phyloP scores from a whole-genome alignment of 2,329 filamentous ascomycete genomes.

The Claviceps sp. region DNA sequence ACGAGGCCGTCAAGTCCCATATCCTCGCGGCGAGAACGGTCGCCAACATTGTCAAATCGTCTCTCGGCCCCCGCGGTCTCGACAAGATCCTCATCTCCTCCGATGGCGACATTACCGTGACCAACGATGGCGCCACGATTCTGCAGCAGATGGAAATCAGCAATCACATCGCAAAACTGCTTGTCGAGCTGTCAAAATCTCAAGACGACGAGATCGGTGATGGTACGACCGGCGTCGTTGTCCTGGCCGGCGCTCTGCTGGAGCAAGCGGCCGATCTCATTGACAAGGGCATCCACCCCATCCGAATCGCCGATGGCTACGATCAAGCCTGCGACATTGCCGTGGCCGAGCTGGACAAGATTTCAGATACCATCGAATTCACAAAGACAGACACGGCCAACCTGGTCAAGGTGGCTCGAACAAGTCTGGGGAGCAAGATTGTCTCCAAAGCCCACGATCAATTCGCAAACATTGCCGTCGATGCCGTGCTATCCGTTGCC shows the following conservation, averaged over 20 bases:
- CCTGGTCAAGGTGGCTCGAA: conserved; percentile 87
- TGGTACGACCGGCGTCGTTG: conserved; percentile 94
- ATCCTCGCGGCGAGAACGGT: conserved; percentile 94
- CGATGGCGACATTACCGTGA: conserved; percentile 97
- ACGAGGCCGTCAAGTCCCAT: conserved; percentile 94
- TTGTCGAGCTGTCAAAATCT: conserved; percentile 95
- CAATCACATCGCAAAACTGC: conserved; percentile 93
- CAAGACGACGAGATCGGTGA: conserved; percentile 99
- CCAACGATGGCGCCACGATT: conserved; percentile 97
- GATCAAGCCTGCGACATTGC: conserved; percentile 96
- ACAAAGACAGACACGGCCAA: conserved; percentile 67
- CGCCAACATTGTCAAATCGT: conserved; percentile 94
- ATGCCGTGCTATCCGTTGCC: conserved; percentile 90
- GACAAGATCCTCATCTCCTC: conserved; percentile 99
- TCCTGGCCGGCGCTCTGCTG: conserved; percentile 82
- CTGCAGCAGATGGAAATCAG: conserved; percentile 97
- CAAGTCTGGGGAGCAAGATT: conserved; percentile 94
- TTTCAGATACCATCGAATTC: conserved; percentile 86
- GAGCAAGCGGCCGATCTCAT: conserved; percentile 97
- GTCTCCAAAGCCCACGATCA: conserved; percentile 98
- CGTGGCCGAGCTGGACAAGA: conserved; percentile 79
- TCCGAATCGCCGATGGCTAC: conserved; percentile 95
- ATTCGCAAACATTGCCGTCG: conserved; percentile 92
- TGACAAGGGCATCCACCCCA: conserved; percentile 99
- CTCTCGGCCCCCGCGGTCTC: conserved; percentile 84